A percentile compares a stretch with the other conserved stretches of the same genome.
Evolutionary conservation across 106 monocot genomes (phyloP).

Genomic region (Dendrobium officinale): DNA sequence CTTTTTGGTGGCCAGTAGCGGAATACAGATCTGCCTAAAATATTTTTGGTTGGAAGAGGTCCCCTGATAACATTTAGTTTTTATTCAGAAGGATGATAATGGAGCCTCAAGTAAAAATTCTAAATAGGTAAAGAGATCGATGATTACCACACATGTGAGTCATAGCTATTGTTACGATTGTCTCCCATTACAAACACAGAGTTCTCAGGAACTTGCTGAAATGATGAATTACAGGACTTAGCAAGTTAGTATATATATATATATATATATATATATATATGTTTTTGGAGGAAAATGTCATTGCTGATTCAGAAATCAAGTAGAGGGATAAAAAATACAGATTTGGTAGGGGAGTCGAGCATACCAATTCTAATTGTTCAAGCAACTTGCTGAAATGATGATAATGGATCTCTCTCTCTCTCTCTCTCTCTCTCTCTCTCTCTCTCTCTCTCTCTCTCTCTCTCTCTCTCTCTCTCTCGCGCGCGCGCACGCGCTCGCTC

Average conservation of each 20-base stretch:
- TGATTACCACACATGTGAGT: conserved; percentile 90
- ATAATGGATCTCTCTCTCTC: too few species aligned
- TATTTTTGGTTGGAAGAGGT: conserved; percentile 76
- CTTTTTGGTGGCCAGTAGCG: conserved; percentile 90
- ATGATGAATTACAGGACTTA: background rate
- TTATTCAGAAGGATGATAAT: background rate
- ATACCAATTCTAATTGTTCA: too few species aligned
- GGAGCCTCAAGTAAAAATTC: background rate
- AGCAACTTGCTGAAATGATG: too few species aligned
- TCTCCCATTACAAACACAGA: conserved; percentile 97
- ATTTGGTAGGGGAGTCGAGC: too few species aligned
- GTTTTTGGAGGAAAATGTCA: background rate
- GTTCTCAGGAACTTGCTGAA: conserved; percentile 71
- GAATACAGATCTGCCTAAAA: conserved; percentile 85
- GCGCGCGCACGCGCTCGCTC: too few species aligned
- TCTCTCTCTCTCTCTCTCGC: too few species aligned
- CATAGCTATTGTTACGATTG: conserved; percentile 98
- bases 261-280: background rate
- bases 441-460: too few species aligned
- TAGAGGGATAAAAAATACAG: too few species aligned
- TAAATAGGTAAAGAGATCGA: background rate
- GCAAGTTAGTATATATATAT: background rate
- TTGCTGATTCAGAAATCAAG: background rate
- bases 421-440: too few species aligned
- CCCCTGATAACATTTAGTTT: conserved; percentile 45